Percentiles rank a stretch among this genome's conserved stretches.
Evolutionary conservation across 148 eudicot species (phyloP).

Genomic region (Nepenthes gracilis): DNA sequence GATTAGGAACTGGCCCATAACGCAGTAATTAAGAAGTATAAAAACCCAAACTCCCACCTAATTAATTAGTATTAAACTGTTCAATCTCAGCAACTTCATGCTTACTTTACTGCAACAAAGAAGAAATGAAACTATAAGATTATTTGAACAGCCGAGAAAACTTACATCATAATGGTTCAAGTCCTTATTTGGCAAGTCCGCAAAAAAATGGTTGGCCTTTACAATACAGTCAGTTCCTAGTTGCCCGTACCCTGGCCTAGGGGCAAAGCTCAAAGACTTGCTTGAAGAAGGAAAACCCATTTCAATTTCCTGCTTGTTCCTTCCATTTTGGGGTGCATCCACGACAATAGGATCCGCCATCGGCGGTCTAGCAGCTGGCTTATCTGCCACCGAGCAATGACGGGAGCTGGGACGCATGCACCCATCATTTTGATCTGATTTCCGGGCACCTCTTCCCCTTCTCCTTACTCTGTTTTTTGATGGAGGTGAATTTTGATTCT

Average conservation of each 20-base stretch:
- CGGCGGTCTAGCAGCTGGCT: conserved; percentile 7
- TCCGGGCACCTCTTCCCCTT: conserved; percentile 54
- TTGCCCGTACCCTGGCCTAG: conserved; percentile 60
- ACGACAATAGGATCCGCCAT: neutral
- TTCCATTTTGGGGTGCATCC: conserved; percentile 2
- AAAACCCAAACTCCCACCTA: neutral
- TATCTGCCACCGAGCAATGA: conserved; percentile 33
- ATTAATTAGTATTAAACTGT: neutral
- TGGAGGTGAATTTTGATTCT: conserved; percentile 27
- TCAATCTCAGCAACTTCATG: neutral
- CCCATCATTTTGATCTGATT: conserved; percentile 39
- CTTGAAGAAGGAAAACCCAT: conserved; percentile 43
- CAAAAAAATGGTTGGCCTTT: conserved; percentile 75
- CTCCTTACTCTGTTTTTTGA: conserved; percentile 49
- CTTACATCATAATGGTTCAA: conserved; percentile 66
- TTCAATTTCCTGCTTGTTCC: conserved; percentile 4
- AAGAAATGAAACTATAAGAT: neutral
- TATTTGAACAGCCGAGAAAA: neutral
- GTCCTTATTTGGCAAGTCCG: conserved; percentile 60
- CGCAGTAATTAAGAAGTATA: neutral
- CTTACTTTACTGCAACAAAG: neutral
- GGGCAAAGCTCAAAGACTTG: conserved; percentile 38
- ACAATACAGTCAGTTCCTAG: conserved; percentile 57
- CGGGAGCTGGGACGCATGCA: conserved; percentile 47
- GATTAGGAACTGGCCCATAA: neutral